phyloP scores from a whole-genome alignment of 2,329 filamentous ascomycete genomes.

The Pyrenophora seminiperda region DNA sequence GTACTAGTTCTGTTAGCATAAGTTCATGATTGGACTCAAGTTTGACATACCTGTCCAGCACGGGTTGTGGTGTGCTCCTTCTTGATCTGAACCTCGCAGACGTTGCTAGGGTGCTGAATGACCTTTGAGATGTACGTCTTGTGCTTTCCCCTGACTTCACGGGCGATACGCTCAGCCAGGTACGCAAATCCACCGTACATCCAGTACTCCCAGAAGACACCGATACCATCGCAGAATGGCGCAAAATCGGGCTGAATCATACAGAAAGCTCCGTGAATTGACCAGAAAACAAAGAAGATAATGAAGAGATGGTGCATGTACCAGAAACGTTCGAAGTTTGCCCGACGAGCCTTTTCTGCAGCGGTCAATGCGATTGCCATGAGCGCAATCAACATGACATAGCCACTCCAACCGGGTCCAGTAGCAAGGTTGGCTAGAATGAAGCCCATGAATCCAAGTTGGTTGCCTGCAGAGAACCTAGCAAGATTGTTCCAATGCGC shows the following conservation, averaged over 20 bases:
- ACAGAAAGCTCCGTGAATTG: constrained; percentile 86
- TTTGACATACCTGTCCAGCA: constrained; percentile 64
- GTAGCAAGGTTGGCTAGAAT: constrained; percentile 77
- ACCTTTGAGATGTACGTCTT: constrained; percentile 89
- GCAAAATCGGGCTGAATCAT: constrained; percentile 87
- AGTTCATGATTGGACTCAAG: background rate
- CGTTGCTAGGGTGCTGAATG: constrained; percentile 85
- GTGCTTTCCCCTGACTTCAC: constrained; percentile 78
- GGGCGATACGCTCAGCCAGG: constrained; percentile 76
- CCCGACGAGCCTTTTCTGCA: constrained; percentile 75
- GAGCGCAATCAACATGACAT: constrained; percentile 78
- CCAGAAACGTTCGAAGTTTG: constrained; percentile 90
- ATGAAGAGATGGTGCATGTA: constrained; percentile 88
- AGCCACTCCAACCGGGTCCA: constrained; percentile 84
- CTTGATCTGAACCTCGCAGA: constrained; percentile 90
- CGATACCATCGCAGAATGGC: constrained; percentile 75
- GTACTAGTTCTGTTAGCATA: constrained; percentile 57
- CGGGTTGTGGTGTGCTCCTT: constrained; percentile 83
- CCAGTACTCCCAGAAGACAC: constrained; percentile 91
- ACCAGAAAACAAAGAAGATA: constrained; percentile 88
- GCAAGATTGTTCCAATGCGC: constrained; percentile 89
- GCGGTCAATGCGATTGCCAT: constrained; percentile 81
- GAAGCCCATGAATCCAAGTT: constrained; percentile 78
- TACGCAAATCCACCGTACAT: constrained; percentile 83
- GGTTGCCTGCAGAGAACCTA: constrained; percentile 74